These are phyloP conservation scores for Vitis labrusca DNA, from an alignment of 164 flowering plant species.

Conservation along the genomic window DNA sequence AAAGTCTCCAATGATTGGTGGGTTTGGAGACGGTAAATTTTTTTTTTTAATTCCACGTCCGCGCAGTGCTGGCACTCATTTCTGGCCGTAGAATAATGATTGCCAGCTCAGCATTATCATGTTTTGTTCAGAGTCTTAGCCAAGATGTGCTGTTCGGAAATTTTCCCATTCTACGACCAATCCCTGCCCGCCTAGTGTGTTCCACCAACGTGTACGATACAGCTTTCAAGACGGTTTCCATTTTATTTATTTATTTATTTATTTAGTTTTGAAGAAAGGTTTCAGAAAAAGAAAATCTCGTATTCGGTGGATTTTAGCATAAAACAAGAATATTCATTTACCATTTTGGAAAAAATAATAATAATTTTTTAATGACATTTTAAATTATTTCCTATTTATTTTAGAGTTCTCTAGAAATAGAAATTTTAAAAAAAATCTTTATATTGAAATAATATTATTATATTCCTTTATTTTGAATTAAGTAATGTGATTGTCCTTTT, in stretches of 20 bases:
- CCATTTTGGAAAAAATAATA: too few relatives aligned
- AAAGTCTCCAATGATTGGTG: slow-evolving; percentile 31
- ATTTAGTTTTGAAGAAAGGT: too few relatives aligned
- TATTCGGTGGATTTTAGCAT: too few relatives aligned
- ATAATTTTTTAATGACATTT: too few relatives aligned
- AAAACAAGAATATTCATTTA: too few relatives aligned
- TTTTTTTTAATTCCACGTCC: slow-evolving; percentile 17
- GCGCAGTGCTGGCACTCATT: slow-evolving; percentile 21
- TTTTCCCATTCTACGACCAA: slow-evolving; percentile 6
- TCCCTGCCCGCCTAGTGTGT: slow-evolving; percentile 5
- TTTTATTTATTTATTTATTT: background rate
- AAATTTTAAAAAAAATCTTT: too few relatives aligned
- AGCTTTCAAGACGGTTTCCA: background rate
- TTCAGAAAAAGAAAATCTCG: too few relatives aligned
- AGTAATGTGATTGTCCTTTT: too few relatives aligned
- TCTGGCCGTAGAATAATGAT: slow-evolving; percentile 26
- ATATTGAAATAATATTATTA: too few relatives aligned
- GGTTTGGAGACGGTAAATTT: background rate
- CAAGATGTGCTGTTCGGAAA: slow-evolving; percentile 10
- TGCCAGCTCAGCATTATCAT: slow-evolving; percentile 39
- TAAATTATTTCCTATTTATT: too few relatives aligned
- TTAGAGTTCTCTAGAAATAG: too few relatives aligned
- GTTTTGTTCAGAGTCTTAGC: slow-evolving; percentile 4
- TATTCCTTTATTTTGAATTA: too few relatives aligned
- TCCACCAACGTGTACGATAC: slow-evolving; percentile 15